Conservation (phyloP, 176 grass and related monocot genomes). For the Pontederia paniculata region DNA sequence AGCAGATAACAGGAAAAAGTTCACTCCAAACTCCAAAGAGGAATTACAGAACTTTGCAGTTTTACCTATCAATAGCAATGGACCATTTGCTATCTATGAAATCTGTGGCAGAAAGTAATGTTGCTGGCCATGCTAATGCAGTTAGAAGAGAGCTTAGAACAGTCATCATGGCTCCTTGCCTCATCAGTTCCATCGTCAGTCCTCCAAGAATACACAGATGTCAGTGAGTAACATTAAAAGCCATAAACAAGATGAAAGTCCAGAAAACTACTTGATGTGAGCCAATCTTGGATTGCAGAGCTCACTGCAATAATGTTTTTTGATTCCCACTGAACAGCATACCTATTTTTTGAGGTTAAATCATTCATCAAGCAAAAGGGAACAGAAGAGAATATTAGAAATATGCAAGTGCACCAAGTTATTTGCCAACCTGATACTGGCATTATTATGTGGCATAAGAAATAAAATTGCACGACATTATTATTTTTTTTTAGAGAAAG, state of each 20-base stretch:
- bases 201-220: slow-evolving; percentile 29
- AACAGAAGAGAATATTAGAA: not conserved
- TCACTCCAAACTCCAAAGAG: not conserved
- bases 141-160: slow-evolving; percentile 61
- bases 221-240: slow-evolving; percentile 4
- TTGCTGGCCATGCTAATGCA: slow-evolving; percentile 79
- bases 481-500: too few relatives aligned
- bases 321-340: slow-evolving; percentile 80
- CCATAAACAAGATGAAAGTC: slow-evolving; percentile 7
- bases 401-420: too few relatives aligned
- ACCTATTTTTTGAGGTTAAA: slow-evolving; percentile 39
- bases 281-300: slow-evolving; percentile 87
- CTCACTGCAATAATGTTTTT: slow-evolving; percentile 72
- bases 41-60: slow-evolving; percentile 2
- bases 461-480: too few relatives aligned
- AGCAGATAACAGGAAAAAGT: not conserved
- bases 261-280: slow-evolving; percentile 62
- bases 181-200: slow-evolving; percentile 68
- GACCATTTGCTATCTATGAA: slow-evolving; percentile 95
- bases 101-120: slow-evolving; percentile 65
- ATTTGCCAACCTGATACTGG: too few relatives aligned
- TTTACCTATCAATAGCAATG: slow-evolving; percentile 84
- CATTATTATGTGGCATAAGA: too few relatives aligned
- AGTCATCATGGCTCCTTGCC: slow-evolving; percentile 85
- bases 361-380: slow-evolving; percentile 5